Conservation (phyloP, 202 grass and related monocot species). For the Panicum virgatum region DNA sequence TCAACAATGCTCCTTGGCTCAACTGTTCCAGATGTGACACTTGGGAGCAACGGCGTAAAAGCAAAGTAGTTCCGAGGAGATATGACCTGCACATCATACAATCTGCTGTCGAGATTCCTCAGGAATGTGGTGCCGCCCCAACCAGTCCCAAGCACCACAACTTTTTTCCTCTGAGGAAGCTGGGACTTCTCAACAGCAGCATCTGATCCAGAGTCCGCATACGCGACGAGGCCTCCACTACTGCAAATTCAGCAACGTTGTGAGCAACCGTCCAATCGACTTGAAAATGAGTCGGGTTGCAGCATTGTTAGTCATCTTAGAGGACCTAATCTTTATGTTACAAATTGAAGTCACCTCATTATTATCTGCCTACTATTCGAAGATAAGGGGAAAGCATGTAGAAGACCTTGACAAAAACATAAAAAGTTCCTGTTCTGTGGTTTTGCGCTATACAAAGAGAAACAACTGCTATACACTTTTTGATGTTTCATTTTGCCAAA, state of each 20-base stretch:
- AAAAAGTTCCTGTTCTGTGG: not conserved
- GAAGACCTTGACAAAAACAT: not conserved
- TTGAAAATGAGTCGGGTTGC: not conserved
- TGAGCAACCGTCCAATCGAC: not conserved
- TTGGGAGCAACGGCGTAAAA: slow-evolving; percentile 90
- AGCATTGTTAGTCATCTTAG: not conserved
- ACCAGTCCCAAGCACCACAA: slow-evolving; percentile 91
- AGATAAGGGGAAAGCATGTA: not conserved
- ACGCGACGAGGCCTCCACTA: slow-evolving; percentile 83
- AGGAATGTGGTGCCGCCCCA: slow-evolving; percentile 93
- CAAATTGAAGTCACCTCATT: not conserved
- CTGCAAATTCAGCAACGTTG: slow-evolving; percentile 43
- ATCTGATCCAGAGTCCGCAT: slow-evolving; percentile 68
- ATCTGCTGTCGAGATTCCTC: slow-evolving; percentile 77
- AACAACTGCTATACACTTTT: not conserved
- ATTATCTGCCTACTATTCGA: not conserved
- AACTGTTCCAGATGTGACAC: slow-evolving; percentile 92
- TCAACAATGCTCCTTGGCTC: slow-evolving; percentile 96
- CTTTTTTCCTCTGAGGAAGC: slow-evolving; percentile 69
- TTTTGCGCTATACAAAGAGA: not conserved
- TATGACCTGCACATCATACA: slow-evolving; percentile 94
- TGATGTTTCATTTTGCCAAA: not conserved
- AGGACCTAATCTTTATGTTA: not conserved
- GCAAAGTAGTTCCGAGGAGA: slow-evolving; percentile 97
- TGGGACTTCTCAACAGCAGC: slow-evolving; percentile 44